Base-by-base conservation (phyloP, 176 grass and related monocot species). In the Avena atlantica region DNA sequence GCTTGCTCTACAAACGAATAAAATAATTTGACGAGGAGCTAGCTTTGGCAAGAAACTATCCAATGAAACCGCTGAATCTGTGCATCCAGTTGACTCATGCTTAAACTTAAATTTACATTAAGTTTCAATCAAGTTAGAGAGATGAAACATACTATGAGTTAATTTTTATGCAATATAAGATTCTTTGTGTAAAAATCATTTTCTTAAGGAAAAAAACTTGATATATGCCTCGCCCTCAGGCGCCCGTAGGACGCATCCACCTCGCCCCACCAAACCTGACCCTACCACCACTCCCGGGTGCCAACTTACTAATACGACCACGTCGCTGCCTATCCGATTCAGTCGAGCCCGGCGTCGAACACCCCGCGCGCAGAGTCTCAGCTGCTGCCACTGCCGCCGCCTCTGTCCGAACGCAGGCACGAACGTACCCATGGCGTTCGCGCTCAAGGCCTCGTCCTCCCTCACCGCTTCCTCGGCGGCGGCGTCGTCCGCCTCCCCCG, bases 391-490 rank as follows among this genome's bases (percentile, higher is more conserved):
- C 5, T 5, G 63, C 25, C 61, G 12, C 63, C 60, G 15, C 17
- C 61, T 1, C 62, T 25, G 25, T 69, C 66, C 66, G 31, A 37
- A 17, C 69, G 37, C 8, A n/a, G 25, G 25, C 63, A 31, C 17
- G 36, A 37, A 71, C 69, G 16, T 4, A 34, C 61, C 24, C 78
- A 94, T 94, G 92, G 87, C 84, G 31, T 83, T 87, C 80, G 81
- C 87, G 70, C 87, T 92, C 84, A 92, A 89, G 88, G 70, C 89
- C 59, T 56, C 83, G 23, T 12, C 86, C 53, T 12, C 76, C 62
- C 9, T 47, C 31, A 3, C 74, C 4, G 34, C 84, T 3, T 42
- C 84, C 13, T 21, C 77, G 40, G 48, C 78, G 2, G 4, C 70
- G 16, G 24, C 76, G 11, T 45, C 78, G 49, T 55, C 78, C 24